Evolutionary conservation across 1,139 yeast genomes (phyloP).

Genomic region (Debaryomyces fabryi): DNA sequence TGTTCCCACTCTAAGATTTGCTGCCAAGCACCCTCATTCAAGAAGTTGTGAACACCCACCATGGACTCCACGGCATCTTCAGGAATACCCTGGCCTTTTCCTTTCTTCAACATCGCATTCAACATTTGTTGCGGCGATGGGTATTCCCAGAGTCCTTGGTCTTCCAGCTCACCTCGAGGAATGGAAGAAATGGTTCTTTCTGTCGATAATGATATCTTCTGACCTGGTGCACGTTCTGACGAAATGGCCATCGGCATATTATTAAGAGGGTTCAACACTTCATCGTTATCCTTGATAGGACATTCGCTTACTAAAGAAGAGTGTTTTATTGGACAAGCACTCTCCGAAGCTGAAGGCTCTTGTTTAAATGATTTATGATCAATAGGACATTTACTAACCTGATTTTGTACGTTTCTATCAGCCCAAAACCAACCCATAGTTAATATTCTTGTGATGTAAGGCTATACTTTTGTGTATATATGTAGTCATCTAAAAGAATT

Average conservation of each 20-base stretch:
- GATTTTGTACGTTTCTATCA: constrained; percentile 24
- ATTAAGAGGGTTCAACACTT: constrained; percentile 71
- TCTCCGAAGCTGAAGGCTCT: constrained; percentile 1
- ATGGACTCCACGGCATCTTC: constrained; percentile 96
- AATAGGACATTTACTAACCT: constrained; percentile 33
- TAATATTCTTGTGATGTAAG: neutral
- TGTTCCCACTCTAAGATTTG: constrained; percentile 92
- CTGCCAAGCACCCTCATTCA: constrained; percentile 98
- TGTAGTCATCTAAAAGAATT: neutral
- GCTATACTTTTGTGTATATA: neutral
- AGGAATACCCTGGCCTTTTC: constrained; percentile 81
- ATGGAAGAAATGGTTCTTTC: constrained; percentile 83
- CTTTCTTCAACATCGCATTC: constrained; percentile 94
- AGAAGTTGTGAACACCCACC: constrained; percentile 96
- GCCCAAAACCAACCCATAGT: constrained; percentile 90
- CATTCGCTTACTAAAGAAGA: constrained; percentile 8
- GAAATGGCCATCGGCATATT: constrained; percentile 84
- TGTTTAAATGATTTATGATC: constrained; percentile 20
- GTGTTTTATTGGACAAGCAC: constrained; percentile 9
- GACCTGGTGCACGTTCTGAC: constrained; percentile 75
- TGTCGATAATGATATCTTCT: constrained; percentile 73
- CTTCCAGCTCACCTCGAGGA: constrained; percentile 74
- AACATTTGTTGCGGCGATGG: constrained; percentile 99
- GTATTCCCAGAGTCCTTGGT: constrained; percentile 89
- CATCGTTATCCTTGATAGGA: constrained; percentile 24